Percentiles rank a stretch among this genome's conserved stretches.
These are phyloP conservation scores for Spizellomyces sp. DNA, from an alignment of 192 early-diverging fungal genomes.

Conservation along the genomic window DNA sequence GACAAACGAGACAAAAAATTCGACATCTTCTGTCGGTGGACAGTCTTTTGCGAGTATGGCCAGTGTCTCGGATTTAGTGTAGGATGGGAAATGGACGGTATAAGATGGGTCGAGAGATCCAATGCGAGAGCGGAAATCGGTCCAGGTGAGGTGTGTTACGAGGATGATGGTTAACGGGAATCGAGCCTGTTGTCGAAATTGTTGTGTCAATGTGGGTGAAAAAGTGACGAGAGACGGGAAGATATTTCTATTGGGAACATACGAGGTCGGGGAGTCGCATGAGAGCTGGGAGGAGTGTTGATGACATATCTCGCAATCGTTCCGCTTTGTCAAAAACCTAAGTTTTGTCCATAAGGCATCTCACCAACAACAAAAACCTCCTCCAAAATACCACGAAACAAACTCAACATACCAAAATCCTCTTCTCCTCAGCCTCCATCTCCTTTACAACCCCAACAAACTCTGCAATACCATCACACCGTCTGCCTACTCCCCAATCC, in stretches of 20 bases:
- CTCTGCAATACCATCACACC: slow-evolving; percentile 72
- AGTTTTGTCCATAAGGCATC: not conserved
- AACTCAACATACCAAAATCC: slow-evolving; percentile 1
- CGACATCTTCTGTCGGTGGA: slow-evolving; percentile 56
- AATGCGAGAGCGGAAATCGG: slow-evolving; percentile 70
- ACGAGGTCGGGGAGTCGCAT: slow-evolving; percentile 74
- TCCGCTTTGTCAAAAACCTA: slow-evolving; percentile 81
- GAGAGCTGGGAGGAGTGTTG: slow-evolving; percentile 68
- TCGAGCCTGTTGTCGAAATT: too few species aligned
- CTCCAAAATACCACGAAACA: not conserved
- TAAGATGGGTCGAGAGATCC: slow-evolving; percentile 50
- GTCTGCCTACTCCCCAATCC: slow-evolving; percentile 46
- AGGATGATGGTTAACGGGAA: slow-evolving; percentile 63
- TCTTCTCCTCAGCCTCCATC: not conserved
- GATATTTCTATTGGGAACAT: slow-evolving; percentile 5
- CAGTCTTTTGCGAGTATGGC: slow-evolving; percentile 75
- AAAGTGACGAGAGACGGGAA: not conserved
- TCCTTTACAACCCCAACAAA: slow-evolving; percentile 57
- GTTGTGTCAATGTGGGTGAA: not conserved
- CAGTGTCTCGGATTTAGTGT: slow-evolving; percentile 70
- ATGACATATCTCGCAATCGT: slow-evolving; percentile 69
- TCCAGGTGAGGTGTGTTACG: slow-evolving; percentile 70
- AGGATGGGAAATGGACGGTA: slow-evolving; percentile 78
- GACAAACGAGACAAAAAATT: slow-evolving; percentile 74
- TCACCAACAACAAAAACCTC: not conserved